Base-by-base conservation (phyloP, 768 basidiomycete species). In the Boletus rubropictus region DNA sequence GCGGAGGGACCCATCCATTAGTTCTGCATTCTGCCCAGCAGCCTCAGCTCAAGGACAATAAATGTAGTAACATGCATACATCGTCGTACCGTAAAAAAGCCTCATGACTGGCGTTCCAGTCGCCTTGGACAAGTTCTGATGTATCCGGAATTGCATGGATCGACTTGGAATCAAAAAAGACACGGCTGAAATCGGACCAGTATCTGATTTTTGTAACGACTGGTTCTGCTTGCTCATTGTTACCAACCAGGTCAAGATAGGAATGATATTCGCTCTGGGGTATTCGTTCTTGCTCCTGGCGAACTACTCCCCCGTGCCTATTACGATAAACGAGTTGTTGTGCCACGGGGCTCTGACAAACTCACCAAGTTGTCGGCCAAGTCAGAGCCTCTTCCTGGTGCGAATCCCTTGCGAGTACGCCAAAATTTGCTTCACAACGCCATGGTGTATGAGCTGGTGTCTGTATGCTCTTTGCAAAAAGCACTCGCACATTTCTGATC, bases 1-100 rank as follows among this genome's bases (percentile, higher is more conserved):
- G 15, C 88, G 76, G 42, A 89, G 69, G 11, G 80, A 71, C 5
- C 76, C 80, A 35, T 89, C 86, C 78, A 87, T 81, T 39, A 89
- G 57, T 41, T 75, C 76, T n/a, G 66, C 66, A 36, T 80, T 76
- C 86, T 89, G 47, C 7, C 18, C 20, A 37, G 32, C 35, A n/a
- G n/a, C 36, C 33, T 54, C 24, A 54, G 40, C 34, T 2, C 15
- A 8, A 14, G 22, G 42, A 25, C 8, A 35, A 25, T 7, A 42
- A 15, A 40, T n/a, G 17, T 28, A 37, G 46, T 5, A 4, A n/a
- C 17, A 32, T 24, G 49, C 69, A 48, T 58, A 84, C 86, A 63
- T 79, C 65, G 43, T 87, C 71, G 54, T 78, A 78, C 29, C 71
- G 71, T 35, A 57, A 50, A 60, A 86, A 89, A 0, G 61, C 41